Evolutionary conservation across 768 basidiomycete genomes (phyloP).

Genomic region (Amanita brunnescens): DNA sequence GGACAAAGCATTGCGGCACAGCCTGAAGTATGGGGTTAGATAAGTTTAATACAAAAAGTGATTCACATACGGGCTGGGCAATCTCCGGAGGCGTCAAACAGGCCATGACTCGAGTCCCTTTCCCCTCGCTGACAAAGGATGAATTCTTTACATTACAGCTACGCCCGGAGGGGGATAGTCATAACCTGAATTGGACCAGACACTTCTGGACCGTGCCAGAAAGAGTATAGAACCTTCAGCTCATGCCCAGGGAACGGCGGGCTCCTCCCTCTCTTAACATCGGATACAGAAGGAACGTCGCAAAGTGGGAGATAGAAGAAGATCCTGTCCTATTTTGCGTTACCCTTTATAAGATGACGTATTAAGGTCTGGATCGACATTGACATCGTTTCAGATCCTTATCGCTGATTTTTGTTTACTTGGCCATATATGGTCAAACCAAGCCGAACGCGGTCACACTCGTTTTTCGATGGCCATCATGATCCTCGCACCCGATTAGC

Average conservation of each 20-base stretch:
- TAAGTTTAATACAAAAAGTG: neutral
- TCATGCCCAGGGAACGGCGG: neutral
- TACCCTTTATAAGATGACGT: neutral
- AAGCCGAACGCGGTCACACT: neutral
- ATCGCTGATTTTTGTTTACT: neutral
- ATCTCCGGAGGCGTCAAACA: conserved; percentile 17
- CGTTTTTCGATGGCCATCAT: neutral
- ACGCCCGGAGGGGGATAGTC: conserved; percentile 7
- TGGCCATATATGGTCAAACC: neutral
- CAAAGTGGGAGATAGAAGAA: neutral
- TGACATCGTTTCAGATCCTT: neutral
- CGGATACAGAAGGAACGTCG: neutral
- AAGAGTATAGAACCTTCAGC: neutral
- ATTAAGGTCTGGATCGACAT: conserved; percentile 2
- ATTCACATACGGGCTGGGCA: conserved; percentile 16
- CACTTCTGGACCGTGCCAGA: conserved; percentile 6
- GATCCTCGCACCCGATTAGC: neutral
- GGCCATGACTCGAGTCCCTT: conserved; percentile 21
- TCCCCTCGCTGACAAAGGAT: conserved; percentile 14
- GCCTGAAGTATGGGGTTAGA: conserved; percentile 13
- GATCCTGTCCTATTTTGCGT: neutral
- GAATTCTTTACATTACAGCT: conserved; percentile 21
- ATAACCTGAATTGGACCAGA: conserved; percentile 14
- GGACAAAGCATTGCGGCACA: conserved; percentile 26
- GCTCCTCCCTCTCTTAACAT: neutral